Percentiles rank a stretch among this genome's conserved stretches.
phyloP scores from a whole-genome alignment of 495 filamentous ascomycete species.

The Penicillium psychrofluorescens region DNA sequence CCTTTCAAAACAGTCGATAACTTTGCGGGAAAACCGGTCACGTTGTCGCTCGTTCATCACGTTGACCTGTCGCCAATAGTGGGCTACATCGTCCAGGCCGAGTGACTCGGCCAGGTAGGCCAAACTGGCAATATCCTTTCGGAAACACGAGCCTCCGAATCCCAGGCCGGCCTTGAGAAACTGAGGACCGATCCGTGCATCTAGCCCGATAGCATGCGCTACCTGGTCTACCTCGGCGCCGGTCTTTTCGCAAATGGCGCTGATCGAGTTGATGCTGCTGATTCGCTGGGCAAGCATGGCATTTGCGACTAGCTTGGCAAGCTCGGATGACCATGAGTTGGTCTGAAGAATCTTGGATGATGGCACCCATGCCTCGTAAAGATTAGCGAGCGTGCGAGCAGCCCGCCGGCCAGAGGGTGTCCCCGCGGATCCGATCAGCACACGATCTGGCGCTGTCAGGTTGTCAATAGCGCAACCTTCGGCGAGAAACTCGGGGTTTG shows the following conservation, averaged over 20 bases:
- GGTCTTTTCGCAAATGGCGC: conserved; percentile 70
- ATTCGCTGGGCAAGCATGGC: conserved; percentile 78
- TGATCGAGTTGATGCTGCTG: conserved; percentile 77
- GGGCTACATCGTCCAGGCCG: conserved; percentile 62
- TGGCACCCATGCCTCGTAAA: conserved; percentile 72
- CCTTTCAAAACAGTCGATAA: conserved; percentile 61
- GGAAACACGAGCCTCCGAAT: conserved; percentile 78
- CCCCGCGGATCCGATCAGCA: conserved; percentile 64
- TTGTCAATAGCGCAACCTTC: conserved; percentile 71
- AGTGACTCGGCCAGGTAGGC: conserved; percentile 67
- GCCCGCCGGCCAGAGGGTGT: conserved; percentile 52
- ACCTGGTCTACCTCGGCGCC: conserved; percentile 74
- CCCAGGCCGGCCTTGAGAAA: conserved; percentile 75
- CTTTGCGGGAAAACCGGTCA: conserved; percentile 54
- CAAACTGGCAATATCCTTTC: conserved; percentile 73
- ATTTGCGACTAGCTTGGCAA: conserved; percentile 75
- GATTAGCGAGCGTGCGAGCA: conserved; percentile 50
- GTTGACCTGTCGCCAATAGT: conserved; percentile 69
- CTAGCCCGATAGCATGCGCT: conserved; percentile 59
- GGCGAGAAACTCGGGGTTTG: conserved; percentile 79
- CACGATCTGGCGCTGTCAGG: conserved; percentile 64
- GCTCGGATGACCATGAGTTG: conserved; percentile 74
- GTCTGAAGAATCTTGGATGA: conserved; percentile 57
- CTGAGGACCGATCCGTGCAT: conserved; percentile 61
- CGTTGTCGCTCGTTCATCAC: conserved; percentile 75